Evolutionary conservation across 2,329 filamentous ascomycete species (phyloP), one percentile per base, ranked within the genome.

Genomic region (Sclerotinia sclerotiorum): DNA sequence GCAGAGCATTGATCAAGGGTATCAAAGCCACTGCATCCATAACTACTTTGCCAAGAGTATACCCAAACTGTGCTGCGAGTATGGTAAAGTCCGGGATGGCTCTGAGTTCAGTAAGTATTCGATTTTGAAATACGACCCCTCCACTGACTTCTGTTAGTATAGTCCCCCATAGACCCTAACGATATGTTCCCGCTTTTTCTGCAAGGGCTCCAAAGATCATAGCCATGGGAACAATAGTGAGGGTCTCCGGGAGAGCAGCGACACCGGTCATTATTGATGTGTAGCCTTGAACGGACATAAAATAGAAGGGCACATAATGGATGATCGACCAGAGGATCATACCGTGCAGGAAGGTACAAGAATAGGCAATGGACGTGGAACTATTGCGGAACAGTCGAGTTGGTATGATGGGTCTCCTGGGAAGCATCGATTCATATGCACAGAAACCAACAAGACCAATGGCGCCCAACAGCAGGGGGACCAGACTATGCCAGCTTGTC

Each of bases 401-500:
- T 78, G 78, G 35, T 82, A 79, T 24, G 81, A 62, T 19, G 68
- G 73, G 32, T 72, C 61, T 27, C 42, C 17, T 27, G 13, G 69
- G 63, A 19, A 71, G 42, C 52, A 67, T 66, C 73, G 89, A 85
- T 27, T 70, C 72, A 73, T 85, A 89, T 27, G 83, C 76, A 11
- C 82, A 78, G 72, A 88, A 88, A 4, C 73, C 77, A 2, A 83
- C 71, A 6, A 90, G 76, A 2, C 84, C 83, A 0, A 79, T 74
- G 1, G 79, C 73, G 2, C 88, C 87, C 15, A 90, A 55, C 3
- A 86, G 76, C 8, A 92, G 76, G 0, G 88, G 88, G 0, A 87
- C 81, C 4, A 91, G 78, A 0, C 87, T 88, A 1, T 82, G 80
- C 82, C 84, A 89, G 10, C 82, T 86, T 52, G 78, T 75, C 89